Conservation (phyloP, 768 basidiomycete species). For the Amylocystis lapponica region DNA sequence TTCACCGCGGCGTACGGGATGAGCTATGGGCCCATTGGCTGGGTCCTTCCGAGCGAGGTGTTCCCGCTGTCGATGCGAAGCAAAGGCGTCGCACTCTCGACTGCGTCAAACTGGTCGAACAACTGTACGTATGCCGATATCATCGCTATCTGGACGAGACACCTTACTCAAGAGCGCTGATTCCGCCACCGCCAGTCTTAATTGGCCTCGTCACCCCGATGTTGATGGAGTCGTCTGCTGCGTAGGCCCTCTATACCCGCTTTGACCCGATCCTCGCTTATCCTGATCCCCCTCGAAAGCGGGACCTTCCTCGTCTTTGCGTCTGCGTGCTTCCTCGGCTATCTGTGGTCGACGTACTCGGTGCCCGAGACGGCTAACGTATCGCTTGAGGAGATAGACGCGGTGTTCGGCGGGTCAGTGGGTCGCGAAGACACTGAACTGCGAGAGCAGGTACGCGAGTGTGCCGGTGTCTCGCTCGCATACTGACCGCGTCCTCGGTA, state of each 20-base stretch:
- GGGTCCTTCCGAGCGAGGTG: constrained; percentile 82
- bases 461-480: background rate
- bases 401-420: constrained; percentile 54
- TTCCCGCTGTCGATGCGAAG: constrained; percentile 76
- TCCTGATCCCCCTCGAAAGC: constrained; percentile 27
- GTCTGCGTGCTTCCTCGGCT: constrained; percentile 56
- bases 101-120: constrained; percentile 83
- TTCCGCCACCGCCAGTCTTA: constrained; percentile 42
- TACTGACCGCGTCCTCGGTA: constrained; percentile 15
- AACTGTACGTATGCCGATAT: constrained; percentile 41
- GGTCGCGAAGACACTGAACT: constrained; percentile 47
- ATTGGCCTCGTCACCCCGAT: constrained; percentile 71
- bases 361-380: constrained; percentile 78
- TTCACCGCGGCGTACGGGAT: constrained; percentile 77
- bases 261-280: background rate
- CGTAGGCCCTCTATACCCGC: constrained; percentile 33
- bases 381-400: constrained; percentile 73
- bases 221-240: constrained; percentile 53
- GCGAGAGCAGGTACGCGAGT: constrained; percentile 45
- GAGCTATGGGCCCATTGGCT: constrained; percentile 75
- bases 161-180: background rate
- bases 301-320: constrained; percentile 67
- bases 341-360: constrained; percentile 61
- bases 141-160: background rate
- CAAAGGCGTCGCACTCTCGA: constrained; percentile 77